These are phyloP conservation scores for Eucalyptus globulus DNA, from an alignment of 345 rosid species.

Conservation along the genomic window DNA sequence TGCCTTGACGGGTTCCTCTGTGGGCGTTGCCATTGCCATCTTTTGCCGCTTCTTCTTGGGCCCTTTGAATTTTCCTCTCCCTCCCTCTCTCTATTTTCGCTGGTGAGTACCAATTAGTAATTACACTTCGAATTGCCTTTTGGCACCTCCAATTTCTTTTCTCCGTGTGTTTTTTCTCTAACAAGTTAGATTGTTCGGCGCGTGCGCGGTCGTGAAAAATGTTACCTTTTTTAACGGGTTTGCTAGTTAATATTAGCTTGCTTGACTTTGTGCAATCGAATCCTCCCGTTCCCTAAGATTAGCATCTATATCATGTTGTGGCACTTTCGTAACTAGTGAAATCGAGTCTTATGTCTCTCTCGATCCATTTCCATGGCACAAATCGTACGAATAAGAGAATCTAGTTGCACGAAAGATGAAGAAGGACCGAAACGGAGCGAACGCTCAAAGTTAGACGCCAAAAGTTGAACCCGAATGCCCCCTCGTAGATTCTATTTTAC, in stretches of 20 bases:
- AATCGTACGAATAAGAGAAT: not conserved
- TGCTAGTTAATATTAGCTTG: not conserved
- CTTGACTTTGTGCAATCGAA: not conserved
- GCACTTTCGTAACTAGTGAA: not conserved
- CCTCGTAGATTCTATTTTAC: not conserved
- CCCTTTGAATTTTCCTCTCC: not conserved
- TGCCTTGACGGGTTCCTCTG: not conserved
- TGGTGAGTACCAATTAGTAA: not conserved
- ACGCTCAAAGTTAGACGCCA: not conserved
- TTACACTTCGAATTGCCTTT: not conserved
- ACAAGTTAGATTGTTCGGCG: no score
- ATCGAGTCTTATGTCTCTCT: not conserved
- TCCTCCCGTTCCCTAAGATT: not conserved
- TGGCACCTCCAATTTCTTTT: not conserved
- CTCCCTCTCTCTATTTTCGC: not conserved
- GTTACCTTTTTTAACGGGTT: accelerated
- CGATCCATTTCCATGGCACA: accelerated
- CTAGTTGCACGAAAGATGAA: not conserved
- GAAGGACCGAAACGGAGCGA: not conserved
- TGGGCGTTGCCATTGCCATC: no score
- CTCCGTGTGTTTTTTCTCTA: no score
- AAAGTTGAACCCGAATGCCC: not conserved
- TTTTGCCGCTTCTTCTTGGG: not conserved
- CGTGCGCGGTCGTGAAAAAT: accelerated
- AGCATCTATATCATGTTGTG: not conserved